Evolutionary conservation across 768 basidiomycete genomes (phyloP), one percentile per base, ranked within the genome.

Genomic region (Tulasnella sp.): DNA sequence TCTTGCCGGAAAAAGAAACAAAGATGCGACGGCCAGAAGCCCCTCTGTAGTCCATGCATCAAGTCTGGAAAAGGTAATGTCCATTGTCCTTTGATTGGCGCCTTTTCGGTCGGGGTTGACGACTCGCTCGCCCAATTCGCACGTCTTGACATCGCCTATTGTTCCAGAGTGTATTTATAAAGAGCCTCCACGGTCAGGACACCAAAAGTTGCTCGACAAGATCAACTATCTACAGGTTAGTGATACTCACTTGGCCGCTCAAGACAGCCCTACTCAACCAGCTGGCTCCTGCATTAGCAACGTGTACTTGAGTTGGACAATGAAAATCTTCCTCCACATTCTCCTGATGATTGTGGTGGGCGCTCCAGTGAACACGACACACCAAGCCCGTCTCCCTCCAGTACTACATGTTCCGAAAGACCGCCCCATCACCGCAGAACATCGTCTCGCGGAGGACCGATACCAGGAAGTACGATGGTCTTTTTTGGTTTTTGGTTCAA

Each of bases 1-100:
- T 56, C 48, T 18, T 77, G 76, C 58, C 76, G 76, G 14, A 77
- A 68, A 31, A 77, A 77, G 76, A 77, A 77, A 62, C 76, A 77
- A 71, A 77, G 58, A 58, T 77, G 76, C 42, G 76, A 77, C 42
- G 76, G 58, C 8, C 24, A 46, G 34, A 77, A 77, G 42, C 76
- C 76, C 9, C 34, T 10, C 9, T 77, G 76, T 40, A 27, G 58
- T 2, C 40, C 76, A 34, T 77, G 76, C n/a, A 27, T 56, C 48
- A 77, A 77, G 39, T 62, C 56, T 19, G 40, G 68, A 34, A 77
- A 77, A 77, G 76, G 76, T 62, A 77, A 68, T 68, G 62, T 31
- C 75, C 42, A 46, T 21, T 68, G 19, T 24, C 14, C 52, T 48
- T n/a, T 31, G 44, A 40, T 40, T 46, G 21, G 39, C 72, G 39